phyloP scores from a whole-genome alignment of 352 stramenopile genomes.

The Peronospora belbahrii region DNA sequence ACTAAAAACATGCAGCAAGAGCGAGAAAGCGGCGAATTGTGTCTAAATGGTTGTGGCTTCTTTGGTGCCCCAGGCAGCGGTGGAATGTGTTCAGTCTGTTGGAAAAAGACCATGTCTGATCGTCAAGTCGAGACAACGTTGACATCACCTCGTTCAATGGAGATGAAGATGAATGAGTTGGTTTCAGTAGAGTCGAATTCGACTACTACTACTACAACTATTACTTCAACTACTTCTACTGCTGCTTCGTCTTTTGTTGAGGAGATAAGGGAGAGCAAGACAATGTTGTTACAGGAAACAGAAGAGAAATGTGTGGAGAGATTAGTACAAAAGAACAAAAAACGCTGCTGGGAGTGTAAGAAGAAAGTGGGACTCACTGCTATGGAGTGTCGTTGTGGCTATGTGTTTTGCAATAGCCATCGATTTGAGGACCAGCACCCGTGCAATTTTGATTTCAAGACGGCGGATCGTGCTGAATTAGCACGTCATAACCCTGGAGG shows the following conservation, averaged over 20 bases:
- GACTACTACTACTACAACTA: too few relatives aligned
- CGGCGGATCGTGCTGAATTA: constrained; percentile 62
- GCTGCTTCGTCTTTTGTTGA: background rate
- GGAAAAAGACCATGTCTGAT: constrained; percentile 81
- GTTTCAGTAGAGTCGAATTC: constrained; percentile 38
- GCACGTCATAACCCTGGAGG: constrained; percentile 73
- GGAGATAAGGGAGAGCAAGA: constrained; percentile 13
- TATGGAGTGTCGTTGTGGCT: constrained; percentile 86
- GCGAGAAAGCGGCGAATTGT: constrained; percentile 66
- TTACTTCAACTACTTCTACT: too few relatives aligned
- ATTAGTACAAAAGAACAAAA: constrained; percentile 85
- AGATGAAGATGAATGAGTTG: constrained; percentile 13
- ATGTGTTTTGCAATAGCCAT: constrained; percentile 82
- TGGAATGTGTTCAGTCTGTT: constrained; percentile 81
- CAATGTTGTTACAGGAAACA: constrained; percentile 49
- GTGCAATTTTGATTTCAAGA: constrained; percentile 84
- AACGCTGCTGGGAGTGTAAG: constrained; percentile 87
- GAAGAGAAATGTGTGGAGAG: constrained; percentile 18
- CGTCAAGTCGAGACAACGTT: constrained; percentile 36
- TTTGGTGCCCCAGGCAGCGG: constrained; percentile 61
- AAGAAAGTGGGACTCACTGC: constrained; percentile 88
- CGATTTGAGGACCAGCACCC: constrained; percentile 83
- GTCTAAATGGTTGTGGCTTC: constrained; percentile 70
- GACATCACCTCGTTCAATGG: constrained; percentile 10
- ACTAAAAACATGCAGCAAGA: constrained; percentile 52